These are phyloP conservation scores for Eurotiales sp. DNA, from an alignment of 2,329 filamentous ascomycete species.

Conservation along the genomic window DNA sequence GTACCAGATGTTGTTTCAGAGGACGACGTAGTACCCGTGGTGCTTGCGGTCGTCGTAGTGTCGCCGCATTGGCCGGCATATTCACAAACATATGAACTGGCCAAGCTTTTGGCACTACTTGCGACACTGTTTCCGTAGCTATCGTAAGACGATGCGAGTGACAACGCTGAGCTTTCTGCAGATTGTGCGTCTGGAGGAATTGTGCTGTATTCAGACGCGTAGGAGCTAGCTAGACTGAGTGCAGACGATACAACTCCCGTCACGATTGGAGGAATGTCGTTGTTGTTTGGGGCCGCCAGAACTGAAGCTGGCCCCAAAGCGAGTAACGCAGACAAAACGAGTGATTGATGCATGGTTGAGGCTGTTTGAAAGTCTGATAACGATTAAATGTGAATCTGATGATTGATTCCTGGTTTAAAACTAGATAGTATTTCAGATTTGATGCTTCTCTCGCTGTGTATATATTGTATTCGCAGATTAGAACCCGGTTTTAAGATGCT, in stretches of 20 bases:
- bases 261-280: conserved; percentile 8
- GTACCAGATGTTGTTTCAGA: neutral
- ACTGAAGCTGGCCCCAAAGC: neutral
- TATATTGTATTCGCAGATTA: too few species aligned
- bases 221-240: conserved; percentile 9
- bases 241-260: conserved; percentile 10
- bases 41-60: neutral
- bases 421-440: neutral
- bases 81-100: conserved; percentile 12
- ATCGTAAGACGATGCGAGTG: conserved; percentile 13
- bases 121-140: conserved; percentile 10
- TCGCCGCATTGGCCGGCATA: conserved; percentile 2
- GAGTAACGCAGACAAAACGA: neutral
- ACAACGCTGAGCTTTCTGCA: conserved; percentile 6
- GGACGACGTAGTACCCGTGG: neutral
- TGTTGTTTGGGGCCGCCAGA: conserved; percentile 1
- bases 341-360: conserved; percentile 4
- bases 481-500: too few species aligned
- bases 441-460: too few species aligned
- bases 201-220: conserved; percentile 14
- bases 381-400: neutral
- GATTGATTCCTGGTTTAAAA: neutral
- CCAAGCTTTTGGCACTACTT: conserved; percentile 7
- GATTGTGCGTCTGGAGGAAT: conserved; percentile 13
- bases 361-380: too few species aligned